phyloP scores from a whole-genome alignment of 345 rosid species.

The Pugionium dolabratum region DNA sequence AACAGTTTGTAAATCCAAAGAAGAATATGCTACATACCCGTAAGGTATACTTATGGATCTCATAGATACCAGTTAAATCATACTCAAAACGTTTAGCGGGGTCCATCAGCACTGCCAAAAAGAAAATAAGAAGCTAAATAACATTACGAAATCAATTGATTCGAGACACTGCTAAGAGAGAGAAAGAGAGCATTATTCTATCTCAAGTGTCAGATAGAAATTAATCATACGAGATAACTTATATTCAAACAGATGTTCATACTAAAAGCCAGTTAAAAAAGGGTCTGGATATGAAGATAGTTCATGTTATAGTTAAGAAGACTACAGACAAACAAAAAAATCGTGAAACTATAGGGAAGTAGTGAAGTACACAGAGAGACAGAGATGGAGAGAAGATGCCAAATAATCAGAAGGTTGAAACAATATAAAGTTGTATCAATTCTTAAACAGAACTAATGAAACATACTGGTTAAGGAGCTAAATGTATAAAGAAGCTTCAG shows the following conservation, averaged over 20 bases:
- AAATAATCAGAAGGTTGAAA: not conserved
- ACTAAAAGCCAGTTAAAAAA: too few species aligned
- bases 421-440: not conserved
- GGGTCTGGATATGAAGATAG: not conserved
- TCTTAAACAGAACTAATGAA: not conserved
- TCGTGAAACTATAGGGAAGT: not conserved
- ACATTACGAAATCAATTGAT: not conserved
- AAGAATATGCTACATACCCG: constrained; percentile 49
- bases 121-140: constrained; percentile 15
- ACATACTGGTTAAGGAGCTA: too few species aligned
- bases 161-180: constrained; percentile 1
- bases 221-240: too few species aligned
- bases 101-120: constrained; percentile 67
- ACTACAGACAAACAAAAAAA: not conserved
- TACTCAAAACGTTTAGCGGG: constrained; percentile 75
- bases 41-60: constrained; percentile 74
- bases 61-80: constrained; percentile 74
- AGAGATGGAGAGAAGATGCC: not conserved
- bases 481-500: constrained; percentile 5
- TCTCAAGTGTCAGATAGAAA: not conserved
- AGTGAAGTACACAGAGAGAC: not conserved
- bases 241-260: too few species aligned
- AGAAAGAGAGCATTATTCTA: not conserved
- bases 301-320: not conserved
- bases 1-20: not conserved